Evolutionary conservation across 441 rosid species (phyloP).

Genomic region (Francoa sonchifolia): DNA sequence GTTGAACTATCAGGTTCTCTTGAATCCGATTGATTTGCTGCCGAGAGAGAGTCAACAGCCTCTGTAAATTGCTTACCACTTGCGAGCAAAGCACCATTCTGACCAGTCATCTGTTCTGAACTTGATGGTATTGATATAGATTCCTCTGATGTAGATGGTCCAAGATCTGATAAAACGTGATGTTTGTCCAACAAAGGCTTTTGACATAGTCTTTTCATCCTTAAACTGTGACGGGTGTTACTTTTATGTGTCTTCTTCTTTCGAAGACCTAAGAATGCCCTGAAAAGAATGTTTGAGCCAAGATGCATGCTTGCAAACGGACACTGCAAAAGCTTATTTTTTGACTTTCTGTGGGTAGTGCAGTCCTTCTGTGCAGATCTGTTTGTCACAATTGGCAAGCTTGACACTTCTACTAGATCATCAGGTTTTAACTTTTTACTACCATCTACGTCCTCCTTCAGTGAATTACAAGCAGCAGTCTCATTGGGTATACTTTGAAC

Average conservation of each 20-base stretch:
- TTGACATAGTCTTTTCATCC: conserved; percentile 16
- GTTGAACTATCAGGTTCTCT: conserved; percentile 20
- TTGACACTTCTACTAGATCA: not conserved
- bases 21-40: conserved; percentile 19
- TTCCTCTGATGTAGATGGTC: conserved; percentile 44
- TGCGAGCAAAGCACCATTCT: conserved; percentile 34
- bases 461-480: not conserved
- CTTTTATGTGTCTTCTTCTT: conserved; percentile 41
- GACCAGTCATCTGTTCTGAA: conserved; percentile 21
- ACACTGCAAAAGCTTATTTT: conserved; percentile 4
- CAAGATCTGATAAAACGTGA: conserved; percentile 18
- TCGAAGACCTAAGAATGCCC: conserved; percentile 23
- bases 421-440: conserved; percentile 2
- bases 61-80: conserved; percentile 20
- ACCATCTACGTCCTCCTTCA: not conserved
- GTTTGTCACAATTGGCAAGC: not conserved
- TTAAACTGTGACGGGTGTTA: conserved; percentile 18
- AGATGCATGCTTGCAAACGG: conserved; percentile 12
- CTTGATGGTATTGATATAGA: conserved; percentile 9
- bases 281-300: conserved; percentile 33
- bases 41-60: conserved; percentile 14
- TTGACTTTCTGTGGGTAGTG: conserved; percentile 4
- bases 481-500: conserved; percentile 3
- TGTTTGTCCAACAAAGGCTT: conserved; percentile 22
- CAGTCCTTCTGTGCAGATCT: not conserved